phyloP scores from a whole-genome alignment of 208 protist genomes.

The Tritrichomonas musculus region DNA sequence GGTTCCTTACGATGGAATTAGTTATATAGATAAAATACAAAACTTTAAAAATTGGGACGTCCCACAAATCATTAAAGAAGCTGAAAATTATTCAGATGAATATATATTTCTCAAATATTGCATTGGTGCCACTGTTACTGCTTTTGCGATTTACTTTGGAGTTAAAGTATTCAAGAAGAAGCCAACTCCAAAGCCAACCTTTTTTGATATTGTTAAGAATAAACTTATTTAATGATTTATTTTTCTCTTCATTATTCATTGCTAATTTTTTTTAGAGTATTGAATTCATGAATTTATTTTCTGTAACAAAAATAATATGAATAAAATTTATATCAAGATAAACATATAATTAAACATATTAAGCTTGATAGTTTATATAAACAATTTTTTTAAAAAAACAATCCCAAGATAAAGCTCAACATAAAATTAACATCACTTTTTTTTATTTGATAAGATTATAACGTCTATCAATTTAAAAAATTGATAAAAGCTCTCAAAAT shows the following conservation, averaged over 20 bases:
- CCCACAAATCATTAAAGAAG: not conserved
- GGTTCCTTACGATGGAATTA: not conserved
- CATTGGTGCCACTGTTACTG: not conserved
- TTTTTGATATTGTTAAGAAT: not conserved
- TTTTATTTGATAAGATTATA: too few relatives aligned
- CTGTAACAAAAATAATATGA: too few relatives aligned
- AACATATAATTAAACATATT: too few relatives aligned
- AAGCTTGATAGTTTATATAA: too few relatives aligned
- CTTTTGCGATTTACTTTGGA: not conserved
- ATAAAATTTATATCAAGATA: too few relatives aligned
- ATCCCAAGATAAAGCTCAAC: too few relatives aligned
- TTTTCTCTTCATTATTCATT: not conserved
- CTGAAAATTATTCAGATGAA: not conserved
- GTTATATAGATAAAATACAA: not conserved
- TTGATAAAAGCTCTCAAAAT: too few relatives aligned
- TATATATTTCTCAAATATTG: not conserved
- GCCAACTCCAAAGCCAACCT: not conserved
- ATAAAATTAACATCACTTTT: too few relatives aligned
- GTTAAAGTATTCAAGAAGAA: not conserved
- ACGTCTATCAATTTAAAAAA: too few relatives aligned
- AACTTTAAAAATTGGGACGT: not conserved
- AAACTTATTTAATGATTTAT: not conserved
- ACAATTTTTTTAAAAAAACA: too few relatives aligned
- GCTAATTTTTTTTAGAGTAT: not conserved
- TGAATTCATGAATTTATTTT: too few relatives aligned